Evolutionary conservation across 768 basidiomycete species (phyloP).

Genomic region (Phaeolepiota aurea): DNA sequence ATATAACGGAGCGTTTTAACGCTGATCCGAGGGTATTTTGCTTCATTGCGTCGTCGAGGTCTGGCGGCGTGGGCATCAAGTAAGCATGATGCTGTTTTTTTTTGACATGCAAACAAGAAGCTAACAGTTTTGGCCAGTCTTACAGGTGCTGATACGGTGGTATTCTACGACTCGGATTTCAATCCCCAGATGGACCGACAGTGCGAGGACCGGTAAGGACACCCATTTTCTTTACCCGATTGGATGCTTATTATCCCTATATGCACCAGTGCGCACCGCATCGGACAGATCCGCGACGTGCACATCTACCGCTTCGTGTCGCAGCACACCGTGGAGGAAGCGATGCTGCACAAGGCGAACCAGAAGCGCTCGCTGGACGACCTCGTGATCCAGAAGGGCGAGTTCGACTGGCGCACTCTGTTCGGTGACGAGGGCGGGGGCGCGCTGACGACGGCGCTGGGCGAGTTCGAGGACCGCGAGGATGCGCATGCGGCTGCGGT

Average conservation of each 20-base stretch:
- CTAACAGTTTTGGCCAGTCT: slow-evolving; percentile 34
- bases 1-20: slow-evolving; percentile 83
- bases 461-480: slow-evolving; percentile 81
- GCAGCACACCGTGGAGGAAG: slow-evolving; percentile 87
- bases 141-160: slow-evolving; percentile 88
- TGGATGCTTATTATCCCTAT: slow-evolving; percentile 1
- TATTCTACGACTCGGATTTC: slow-evolving; percentile 97
- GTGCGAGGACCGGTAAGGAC: slow-evolving; percentile 80
- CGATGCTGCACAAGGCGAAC: slow-evolving; percentile 94
- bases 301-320: slow-evolving; percentile 95
- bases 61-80: slow-evolving; percentile 94
- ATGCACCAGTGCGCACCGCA: slow-evolving; percentile 78
- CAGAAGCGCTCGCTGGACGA: slow-evolving; percentile 90
- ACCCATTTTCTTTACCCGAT: neutral
- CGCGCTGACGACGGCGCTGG: slow-evolving; percentile 67
- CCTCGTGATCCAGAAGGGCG: slow-evolving; percentile 88
- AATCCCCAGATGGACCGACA: slow-evolving; percentile 97
- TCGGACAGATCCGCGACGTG: slow-evolving; percentile 93
- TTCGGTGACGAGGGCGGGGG: slow-evolving; percentile 47
- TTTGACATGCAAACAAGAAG: slow-evolving; percentile 11
- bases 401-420: slow-evolving; percentile 89
- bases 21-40: slow-evolving; percentile 72
- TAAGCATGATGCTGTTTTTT: slow-evolving; percentile 26
- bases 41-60: slow-evolving; percentile 81
- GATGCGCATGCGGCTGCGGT: slow-evolving; percentile 77